phyloP scores from a whole-genome alignment of 139 green algal species.

The Prasinococcaceae sp. region DNA sequence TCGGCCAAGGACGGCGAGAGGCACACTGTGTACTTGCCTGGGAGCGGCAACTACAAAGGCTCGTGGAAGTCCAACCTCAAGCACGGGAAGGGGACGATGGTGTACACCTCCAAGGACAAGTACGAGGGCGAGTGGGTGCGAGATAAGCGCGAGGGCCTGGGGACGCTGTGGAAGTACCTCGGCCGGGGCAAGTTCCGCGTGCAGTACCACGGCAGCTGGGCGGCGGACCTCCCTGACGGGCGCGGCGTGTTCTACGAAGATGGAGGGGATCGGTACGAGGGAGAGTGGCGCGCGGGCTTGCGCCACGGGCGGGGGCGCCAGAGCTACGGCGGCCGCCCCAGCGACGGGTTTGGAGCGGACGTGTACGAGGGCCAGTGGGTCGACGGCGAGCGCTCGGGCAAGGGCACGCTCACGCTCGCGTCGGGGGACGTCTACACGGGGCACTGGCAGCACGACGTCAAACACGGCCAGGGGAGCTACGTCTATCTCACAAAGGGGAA shows the following conservation, averaged over 20 bases:
- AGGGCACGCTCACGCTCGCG: conserved; percentile 38
- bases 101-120: conserved; percentile 54
- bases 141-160: conserved; percentile 34
- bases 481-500: conserved; percentile 22
- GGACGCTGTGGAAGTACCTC: conserved; percentile 42
- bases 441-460: conserved; percentile 42
- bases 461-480: conserved; percentile 43
- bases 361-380: conserved; percentile 54
- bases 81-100: conserved; percentile 41
- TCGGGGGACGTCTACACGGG: conserved; percentile 53
- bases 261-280: conserved; percentile 49
- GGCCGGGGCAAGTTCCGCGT: conserved; percentile 40
- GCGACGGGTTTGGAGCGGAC: conserved; percentile 43
- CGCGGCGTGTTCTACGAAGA: conserved; percentile 43
- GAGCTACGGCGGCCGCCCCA: conserved; percentile 36
- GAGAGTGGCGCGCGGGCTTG: conserved; percentile 35
- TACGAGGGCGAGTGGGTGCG: conserved; percentile 57
- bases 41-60: conserved; percentile 37
- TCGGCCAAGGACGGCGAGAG: conserved; percentile 40
- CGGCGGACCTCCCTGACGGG: conserved; percentile 39
- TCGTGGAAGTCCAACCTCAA: conserved; percentile 48
- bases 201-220: conserved; percentile 47
- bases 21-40: conserved; percentile 38
- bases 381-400: conserved; percentile 25
- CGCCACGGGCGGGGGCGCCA: conserved; percentile 21